Conservation (phyloP, 2,329 filamentous ascomycete genomes). For the Capronia epimyces region DNA sequence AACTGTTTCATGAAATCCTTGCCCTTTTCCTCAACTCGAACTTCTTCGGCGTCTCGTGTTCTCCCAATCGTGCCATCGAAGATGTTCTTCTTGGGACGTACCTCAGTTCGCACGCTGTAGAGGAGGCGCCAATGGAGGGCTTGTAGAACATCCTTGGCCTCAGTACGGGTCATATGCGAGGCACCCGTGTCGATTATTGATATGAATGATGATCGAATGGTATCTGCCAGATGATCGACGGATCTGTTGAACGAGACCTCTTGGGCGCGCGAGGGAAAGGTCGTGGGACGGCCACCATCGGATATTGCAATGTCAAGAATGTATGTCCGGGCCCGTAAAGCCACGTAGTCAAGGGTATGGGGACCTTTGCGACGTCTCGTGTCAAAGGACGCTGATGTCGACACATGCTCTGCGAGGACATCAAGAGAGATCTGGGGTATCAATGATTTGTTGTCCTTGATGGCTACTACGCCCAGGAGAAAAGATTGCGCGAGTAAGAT, state of each 20-base stretch:
- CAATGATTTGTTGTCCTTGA: neutral
- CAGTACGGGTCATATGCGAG: slow-evolving; percentile 63
- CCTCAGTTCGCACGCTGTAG: slow-evolving; percentile 63
- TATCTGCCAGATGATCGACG: slow-evolving; percentile 61
- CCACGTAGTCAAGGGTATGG: slow-evolving; percentile 53
- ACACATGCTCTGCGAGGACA: slow-evolving; percentile 20
- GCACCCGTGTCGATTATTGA: slow-evolving; percentile 71
- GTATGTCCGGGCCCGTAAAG: slow-evolving; percentile 59
- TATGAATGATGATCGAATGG: slow-evolving; percentile 52
- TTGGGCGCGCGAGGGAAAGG: slow-evolving; percentile 31
- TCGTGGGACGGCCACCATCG: slow-evolving; percentile 44
- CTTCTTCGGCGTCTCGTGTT: slow-evolving; percentile 15
- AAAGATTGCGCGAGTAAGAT: slow-evolving; percentile 36
- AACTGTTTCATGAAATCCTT: slow-evolving; percentile 25
- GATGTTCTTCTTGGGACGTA: slow-evolving; percentile 46
- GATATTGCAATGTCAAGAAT: slow-evolving; percentile 73
- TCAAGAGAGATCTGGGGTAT: slow-evolving; percentile 12
- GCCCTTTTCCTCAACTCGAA: slow-evolving; percentile 20
- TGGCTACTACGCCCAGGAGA: slow-evolving; percentile 19
- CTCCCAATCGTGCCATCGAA: slow-evolving; percentile 32
- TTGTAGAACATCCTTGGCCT: slow-evolving; percentile 72
- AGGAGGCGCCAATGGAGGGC: slow-evolving; percentile 67
- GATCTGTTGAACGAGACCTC: slow-evolving; percentile 60
- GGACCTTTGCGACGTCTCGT: slow-evolving; percentile 13
- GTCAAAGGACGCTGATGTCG: slow-evolving; percentile 23